Evolutionary conservation across 345 rosid genomes (phyloP).

Genomic region (Mercurialis annua): DNA sequence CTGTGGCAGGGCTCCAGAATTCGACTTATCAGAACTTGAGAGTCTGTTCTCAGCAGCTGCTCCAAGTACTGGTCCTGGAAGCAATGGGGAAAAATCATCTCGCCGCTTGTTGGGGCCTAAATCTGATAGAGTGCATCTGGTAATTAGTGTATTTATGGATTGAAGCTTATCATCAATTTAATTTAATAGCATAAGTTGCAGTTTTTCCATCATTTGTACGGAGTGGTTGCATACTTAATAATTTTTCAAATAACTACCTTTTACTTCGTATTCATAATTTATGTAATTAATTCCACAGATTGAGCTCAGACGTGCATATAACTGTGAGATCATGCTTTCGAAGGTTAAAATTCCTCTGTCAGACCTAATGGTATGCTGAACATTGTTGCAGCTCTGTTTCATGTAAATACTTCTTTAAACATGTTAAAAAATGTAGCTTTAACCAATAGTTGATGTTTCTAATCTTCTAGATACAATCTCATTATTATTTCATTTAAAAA

Average conservation of each 20-base stretch:
- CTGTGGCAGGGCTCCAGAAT: slow-evolving; percentile 65
- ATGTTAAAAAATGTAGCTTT: not conserved
- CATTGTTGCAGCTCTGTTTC: slow-evolving; percentile 13
- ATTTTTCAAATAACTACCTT: not conserved
- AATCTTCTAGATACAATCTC: not conserved
- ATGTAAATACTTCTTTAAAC: slow-evolving; percentile 9
- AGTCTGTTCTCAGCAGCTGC: slow-evolving; percentile 64
- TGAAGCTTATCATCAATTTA: slow-evolving; percentile 3
- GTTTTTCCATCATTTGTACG: not conserved
- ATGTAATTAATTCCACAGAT: slow-evolving; percentile 51
- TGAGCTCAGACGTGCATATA: slow-evolving; percentile 79
- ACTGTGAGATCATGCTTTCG: slow-evolving; percentile 84
- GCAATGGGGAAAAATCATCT: slow-evolving; percentile 44
- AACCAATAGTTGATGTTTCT: not conserved
- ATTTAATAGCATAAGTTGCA: not conserved
- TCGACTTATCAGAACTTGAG: slow-evolving; percentile 80
- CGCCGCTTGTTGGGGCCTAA: slow-evolving; percentile 45
- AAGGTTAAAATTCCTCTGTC: slow-evolving; percentile 78
- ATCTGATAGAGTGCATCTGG: slow-evolving; percentile 83
- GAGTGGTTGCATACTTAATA: too few relatives aligned
- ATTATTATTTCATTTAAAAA: not conserved
- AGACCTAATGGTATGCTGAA: slow-evolving; percentile 61
- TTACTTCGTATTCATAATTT: slow-evolving; percentile 23
- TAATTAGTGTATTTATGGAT: slow-evolving; percentile 31
- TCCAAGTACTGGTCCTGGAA: slow-evolving; percentile 44